Evolutionary conservation across 2,329 filamentous ascomycete genomes (phyloP).

Genomic region (Phaeosphaeriaceae sp.): DNA sequence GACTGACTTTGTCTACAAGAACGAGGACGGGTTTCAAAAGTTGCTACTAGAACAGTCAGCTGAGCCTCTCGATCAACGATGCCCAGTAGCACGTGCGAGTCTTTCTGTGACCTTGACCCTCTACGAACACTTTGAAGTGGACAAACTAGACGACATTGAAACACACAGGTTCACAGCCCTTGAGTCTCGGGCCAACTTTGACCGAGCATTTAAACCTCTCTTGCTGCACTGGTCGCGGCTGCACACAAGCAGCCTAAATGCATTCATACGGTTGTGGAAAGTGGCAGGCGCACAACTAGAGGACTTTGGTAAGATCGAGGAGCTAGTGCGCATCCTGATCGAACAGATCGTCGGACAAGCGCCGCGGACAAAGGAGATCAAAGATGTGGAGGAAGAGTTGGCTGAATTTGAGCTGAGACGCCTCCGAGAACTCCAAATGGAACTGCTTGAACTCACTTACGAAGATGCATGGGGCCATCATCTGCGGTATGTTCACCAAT

Average conservation of each 20-base stretch:
- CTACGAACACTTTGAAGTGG: constrained; percentile 95
- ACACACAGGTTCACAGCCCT: constrained; percentile 75
- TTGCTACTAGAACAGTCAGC: constrained; percentile 86
- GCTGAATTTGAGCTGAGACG: constrained; percentile 79
- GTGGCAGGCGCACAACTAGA: constrained; percentile 80
- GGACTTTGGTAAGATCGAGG: constrained; percentile 92
- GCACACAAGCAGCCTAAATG: constrained; percentile 82
- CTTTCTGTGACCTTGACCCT: constrained; percentile 85
- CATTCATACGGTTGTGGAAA: constrained; percentile 94
- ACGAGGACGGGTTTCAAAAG: constrained; percentile 93
- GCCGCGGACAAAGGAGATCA: constrained; percentile 78
- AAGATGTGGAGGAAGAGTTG: constrained; percentile 88
- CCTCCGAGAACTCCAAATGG: constrained; percentile 89
- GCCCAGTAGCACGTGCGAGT: constrained; percentile 86
- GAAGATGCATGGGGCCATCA: constrained; percentile 95
- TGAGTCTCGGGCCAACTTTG: constrained; percentile 78
- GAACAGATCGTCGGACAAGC: constrained; percentile 89
- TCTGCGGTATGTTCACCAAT: constrained; percentile 59
- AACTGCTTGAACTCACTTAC: constrained; percentile 86
- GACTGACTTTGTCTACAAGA: constrained; percentile 88
- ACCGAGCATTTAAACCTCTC: constrained; percentile 84
- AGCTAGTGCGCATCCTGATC: constrained; percentile 86
- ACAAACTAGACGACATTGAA: constrained; percentile 81
- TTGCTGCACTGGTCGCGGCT: constrained; percentile 92
- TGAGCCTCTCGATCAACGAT: constrained; percentile 72